Conservation (phyloP, 306 rosid species). For the Malus orientalis region DNA sequence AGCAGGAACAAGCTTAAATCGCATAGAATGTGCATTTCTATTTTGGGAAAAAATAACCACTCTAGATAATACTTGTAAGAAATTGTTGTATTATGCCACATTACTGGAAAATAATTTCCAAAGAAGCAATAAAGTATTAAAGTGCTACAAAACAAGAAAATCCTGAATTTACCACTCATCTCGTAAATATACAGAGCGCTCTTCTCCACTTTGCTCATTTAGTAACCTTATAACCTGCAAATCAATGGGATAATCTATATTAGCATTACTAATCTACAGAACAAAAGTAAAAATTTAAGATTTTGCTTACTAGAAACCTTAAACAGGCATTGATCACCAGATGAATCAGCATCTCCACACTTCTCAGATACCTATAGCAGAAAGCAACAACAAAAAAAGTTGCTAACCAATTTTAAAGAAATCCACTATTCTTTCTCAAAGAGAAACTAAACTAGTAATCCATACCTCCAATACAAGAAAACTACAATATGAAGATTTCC, state of each 20-base stretch:
- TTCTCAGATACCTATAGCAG: conserved; percentile 61
- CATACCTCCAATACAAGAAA: conserved; percentile 91
- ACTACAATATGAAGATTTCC: conserved; percentile 24
- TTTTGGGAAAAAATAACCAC: not conserved
- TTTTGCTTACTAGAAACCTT: conserved; percentile 54
- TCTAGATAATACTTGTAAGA: not conserved
- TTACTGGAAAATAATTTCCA: not conserved
- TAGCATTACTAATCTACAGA: conserved; percentile 10
- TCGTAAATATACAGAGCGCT: conserved; percentile 48
- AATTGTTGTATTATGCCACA: too few relatives aligned
- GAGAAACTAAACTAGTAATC: conserved; percentile 5
- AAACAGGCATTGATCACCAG: conserved; percentile 36
- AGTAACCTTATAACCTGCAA: conserved; percentile 82
- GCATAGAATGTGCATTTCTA: not conserved
- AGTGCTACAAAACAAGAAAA: not conserved
- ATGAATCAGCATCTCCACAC: conserved; percentile 34
- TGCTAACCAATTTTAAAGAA: conserved; percentile 11
- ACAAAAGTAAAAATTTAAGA: conserved; percentile 4
- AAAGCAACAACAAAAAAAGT: conserved; percentile 10
- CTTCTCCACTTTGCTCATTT: conserved; percentile 73
- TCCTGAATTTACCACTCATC: conserved; percentile 65
- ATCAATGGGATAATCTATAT: conserved; percentile 20
- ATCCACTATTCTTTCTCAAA: not conserved
- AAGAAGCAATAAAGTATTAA: not conserved
- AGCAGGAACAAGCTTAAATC: not conserved